phyloP scores from a whole-genome alignment of 371 early-diverging fungal species.

The Rhizopus arrhizus region DNA sequence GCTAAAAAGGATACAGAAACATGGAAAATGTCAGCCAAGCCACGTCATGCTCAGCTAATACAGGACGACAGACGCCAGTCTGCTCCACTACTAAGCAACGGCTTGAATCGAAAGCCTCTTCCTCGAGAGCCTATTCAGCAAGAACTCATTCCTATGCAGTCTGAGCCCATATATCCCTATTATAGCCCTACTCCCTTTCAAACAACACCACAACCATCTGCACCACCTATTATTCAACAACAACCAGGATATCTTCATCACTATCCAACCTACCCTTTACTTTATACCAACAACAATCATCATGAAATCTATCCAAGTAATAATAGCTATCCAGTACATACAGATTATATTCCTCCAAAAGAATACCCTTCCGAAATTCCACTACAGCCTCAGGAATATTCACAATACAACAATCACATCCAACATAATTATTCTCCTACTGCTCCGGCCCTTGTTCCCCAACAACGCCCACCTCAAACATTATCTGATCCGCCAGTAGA shows the following conservation, averaged over 20 bases:
- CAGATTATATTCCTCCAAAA: constrained; percentile 4
- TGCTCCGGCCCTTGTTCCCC: not conserved
- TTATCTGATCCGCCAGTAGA: constrained; percentile 2
- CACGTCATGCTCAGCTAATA: constrained; percentile 25
- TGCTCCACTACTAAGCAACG: not conserved
- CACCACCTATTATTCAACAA: not conserved
- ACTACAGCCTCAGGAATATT: constrained; percentile 5
- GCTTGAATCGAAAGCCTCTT: constrained; percentile 11
- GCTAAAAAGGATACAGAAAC: constrained; percentile 12
- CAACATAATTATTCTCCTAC: not conserved
- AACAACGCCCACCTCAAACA: not conserved
- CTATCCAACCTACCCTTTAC: not conserved
- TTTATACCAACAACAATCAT: not conserved
- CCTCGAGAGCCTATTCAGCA: constrained; percentile 20
- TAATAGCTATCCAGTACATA: not conserved
- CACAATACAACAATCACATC: not conserved
- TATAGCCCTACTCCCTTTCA: not conserved
- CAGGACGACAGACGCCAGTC: constrained; percentile 21
- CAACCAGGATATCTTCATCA: not conserved
- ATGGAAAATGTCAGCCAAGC: constrained; percentile 30
- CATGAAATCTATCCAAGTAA: not conserved
- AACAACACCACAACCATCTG: too few species aligned
- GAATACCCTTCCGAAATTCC: not conserved
- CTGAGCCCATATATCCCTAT: not conserved
- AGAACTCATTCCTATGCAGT: not conserved